Evolutionary conservation across 2,329 filamentous ascomycete genomes (phyloP).

Genomic region (Amesomyces nigricolor): DNA sequence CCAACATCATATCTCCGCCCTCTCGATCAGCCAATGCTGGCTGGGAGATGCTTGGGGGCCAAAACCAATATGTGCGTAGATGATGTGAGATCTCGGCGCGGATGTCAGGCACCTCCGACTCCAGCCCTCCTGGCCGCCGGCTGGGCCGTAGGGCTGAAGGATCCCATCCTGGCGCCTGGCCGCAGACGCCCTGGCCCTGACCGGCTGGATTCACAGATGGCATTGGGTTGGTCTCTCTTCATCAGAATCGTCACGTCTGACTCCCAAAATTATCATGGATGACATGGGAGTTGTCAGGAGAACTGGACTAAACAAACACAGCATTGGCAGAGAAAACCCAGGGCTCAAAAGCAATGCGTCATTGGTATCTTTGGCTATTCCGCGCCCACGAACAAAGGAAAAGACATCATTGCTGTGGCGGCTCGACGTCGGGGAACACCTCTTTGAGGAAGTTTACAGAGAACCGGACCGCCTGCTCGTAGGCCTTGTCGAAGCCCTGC

Average conservation of each 20-base stretch:
- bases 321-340: not conserved
- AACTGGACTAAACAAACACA: too few species aligned
- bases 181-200: too few species aligned
- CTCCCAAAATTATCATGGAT: too few species aligned
- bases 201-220: too few species aligned
- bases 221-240: too few species aligned
- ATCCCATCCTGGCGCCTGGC: too few species aligned
- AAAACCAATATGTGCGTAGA: not conserved
- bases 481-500: conserved; percentile 79
- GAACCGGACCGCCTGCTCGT: conserved; percentile 74
- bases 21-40: too few species aligned
- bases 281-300: too few species aligned
- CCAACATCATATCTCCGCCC: too few species aligned
- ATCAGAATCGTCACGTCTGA: too few species aligned
- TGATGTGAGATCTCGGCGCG: not conserved
- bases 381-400: not conserved
- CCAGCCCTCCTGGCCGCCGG: not conserved
- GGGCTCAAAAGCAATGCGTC: not conserved
- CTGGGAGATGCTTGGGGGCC: too few species aligned
- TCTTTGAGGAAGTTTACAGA: conserved; percentile 68
- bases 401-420: conserved; percentile 15
- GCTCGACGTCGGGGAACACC: conserved; percentile 40
- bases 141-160: conserved; percentile 3
- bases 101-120: too few species aligned
- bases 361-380: conserved; percentile 15